phyloP scores from a whole-genome alignment of 2,329 filamentous ascomycete genomes.

The Colletotrichum magnum region DNA sequence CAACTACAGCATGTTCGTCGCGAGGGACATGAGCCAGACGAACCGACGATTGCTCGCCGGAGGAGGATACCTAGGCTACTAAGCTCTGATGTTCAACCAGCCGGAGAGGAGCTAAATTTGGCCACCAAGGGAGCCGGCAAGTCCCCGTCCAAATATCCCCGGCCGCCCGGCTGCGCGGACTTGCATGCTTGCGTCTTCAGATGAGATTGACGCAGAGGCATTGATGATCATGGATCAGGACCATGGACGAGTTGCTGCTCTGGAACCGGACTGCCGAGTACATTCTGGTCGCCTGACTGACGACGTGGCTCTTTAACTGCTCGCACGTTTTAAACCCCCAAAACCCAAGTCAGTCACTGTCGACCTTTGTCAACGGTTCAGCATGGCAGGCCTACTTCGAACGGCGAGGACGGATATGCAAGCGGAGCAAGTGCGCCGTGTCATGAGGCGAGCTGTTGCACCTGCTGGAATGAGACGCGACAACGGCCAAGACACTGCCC shows the following conservation, averaged over 20 bases:
- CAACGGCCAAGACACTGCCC: slow-evolving; percentile 23
- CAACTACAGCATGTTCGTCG: slow-evolving; percentile 18
- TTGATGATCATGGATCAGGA: slow-evolving; percentile 31
- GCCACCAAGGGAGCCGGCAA: slow-evolving; percentile 29
- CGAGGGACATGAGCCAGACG: slow-evolving; percentile 22
- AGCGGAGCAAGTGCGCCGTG: slow-evolving; percentile 16
- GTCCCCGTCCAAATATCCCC: slow-evolving; percentile 15
- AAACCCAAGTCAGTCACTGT: slow-evolving; percentile 12
- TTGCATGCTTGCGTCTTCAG: slow-evolving; percentile 33
- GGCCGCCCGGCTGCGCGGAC: slow-evolving; percentile 1
- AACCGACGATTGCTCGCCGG: slow-evolving; percentile 29
- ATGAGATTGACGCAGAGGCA: slow-evolving; percentile 37
- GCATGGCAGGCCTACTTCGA: slow-evolving; percentile 5
- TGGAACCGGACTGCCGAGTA: slow-evolving; percentile 9
- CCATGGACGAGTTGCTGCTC: neutral
- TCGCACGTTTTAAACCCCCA: slow-evolving; percentile 15
- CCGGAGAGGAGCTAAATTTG: slow-evolving; percentile 13
- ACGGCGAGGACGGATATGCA: slow-evolving; percentile 8
- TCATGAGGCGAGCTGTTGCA: slow-evolving; percentile 12
- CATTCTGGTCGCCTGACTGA: neutral
- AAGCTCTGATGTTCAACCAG: neutral
- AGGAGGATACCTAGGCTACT: neutral
- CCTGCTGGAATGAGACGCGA: slow-evolving; percentile 16
- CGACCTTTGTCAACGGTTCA: slow-evolving; percentile 16
- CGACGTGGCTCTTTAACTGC: neutral